A percentile compares a stretch with the other conserved stretches of the same genome.
phyloP scores from a whole-genome alignment of 331 rosid species.

The Phaseolus coccineus region DNA sequence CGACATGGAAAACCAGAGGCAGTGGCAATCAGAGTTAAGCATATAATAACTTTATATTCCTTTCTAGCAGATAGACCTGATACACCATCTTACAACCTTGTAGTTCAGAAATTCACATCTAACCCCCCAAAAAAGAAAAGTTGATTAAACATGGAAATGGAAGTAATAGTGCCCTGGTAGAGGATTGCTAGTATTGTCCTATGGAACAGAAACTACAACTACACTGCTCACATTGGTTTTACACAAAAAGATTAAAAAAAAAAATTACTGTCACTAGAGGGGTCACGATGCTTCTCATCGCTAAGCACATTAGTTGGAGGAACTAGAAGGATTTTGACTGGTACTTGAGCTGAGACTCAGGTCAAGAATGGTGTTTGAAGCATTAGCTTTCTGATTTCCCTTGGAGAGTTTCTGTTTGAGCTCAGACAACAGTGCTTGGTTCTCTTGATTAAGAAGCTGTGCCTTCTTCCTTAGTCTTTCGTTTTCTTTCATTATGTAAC shows the following conservation, averaged over 20 bases:
- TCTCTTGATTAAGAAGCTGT: constrained; percentile 92
- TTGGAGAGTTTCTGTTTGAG: constrained; percentile 88
- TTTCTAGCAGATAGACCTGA: constrained; percentile 57
- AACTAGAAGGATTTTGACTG: constrained; percentile 65
- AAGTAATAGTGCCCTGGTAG: constrained; percentile 46
- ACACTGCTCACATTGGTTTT: constrained; percentile 62
- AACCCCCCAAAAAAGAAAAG: constrained; percentile 52
- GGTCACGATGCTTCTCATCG: constrained; percentile 54
- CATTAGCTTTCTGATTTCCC: constrained; percentile 59
- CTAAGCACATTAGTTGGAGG: constrained; percentile 56
- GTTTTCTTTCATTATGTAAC: constrained; percentile 95
- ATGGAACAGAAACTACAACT: constrained; percentile 65
- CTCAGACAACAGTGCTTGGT: constrained; percentile 89
- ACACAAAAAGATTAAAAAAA: constrained; percentile 52
- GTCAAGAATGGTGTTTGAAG: constrained; percentile 68
- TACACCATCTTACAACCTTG: constrained; percentile 55
- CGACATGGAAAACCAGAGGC: not conserved
- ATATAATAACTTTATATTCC: constrained; percentile 47
- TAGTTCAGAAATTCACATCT: constrained; percentile 64
- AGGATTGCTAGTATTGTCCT: constrained; percentile 57
- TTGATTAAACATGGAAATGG: constrained; percentile 55
- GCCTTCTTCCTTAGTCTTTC: constrained; percentile 98
- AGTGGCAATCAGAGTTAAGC: constrained; percentile 14
- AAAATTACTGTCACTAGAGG: constrained; percentile 57
- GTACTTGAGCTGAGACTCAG: constrained; percentile 69